A percentile compares a stretch with the other conserved stretches of the same genome.
phyloP scores from a whole-genome alignment of 495 filamentous ascomycete species.

The Cercophora scortea region DNA sequence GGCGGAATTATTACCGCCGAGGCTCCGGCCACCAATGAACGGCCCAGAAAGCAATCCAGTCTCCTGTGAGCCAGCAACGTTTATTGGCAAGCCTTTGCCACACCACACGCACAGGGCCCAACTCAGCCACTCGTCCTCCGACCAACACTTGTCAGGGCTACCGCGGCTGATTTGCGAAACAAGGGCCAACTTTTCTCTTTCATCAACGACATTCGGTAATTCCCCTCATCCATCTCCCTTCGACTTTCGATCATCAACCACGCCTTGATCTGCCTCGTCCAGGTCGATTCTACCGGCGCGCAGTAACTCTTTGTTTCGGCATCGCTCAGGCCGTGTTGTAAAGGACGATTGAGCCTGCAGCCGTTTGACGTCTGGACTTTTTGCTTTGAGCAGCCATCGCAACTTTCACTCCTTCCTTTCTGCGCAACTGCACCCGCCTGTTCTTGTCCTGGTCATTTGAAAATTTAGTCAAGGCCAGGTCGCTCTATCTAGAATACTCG shows the following conservation, averaged over 20 bases:
- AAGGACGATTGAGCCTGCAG: slow-evolving; percentile 8
- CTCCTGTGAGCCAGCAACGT: not conserved
- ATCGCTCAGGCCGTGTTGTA: slow-evolving; percentile 7
- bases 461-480: slow-evolving; percentile 5
- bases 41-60: not conserved
- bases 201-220: slow-evolving; percentile 13
- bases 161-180: slow-evolving; percentile 38
- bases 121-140: not conserved
- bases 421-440: slow-evolving; percentile 9
- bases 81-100: not conserved
- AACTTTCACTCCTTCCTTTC: slow-evolving; percentile 4
- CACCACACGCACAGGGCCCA: slow-evolving; percentile 11
- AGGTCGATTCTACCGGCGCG: not conserved
- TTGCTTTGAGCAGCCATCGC: slow-evolving; percentile 4
- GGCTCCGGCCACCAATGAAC: not conserved
- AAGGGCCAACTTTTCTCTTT: slow-evolving; percentile 22
- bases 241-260: slow-evolving; percentile 5
- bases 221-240: slow-evolving; percentile 2
- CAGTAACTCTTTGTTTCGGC: not conserved
- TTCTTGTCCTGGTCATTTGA: slow-evolving; percentile 15
- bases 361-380: slow-evolving; percentile 2
- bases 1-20: not conserved
- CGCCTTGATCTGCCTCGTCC: not conserved
- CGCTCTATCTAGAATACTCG: slow-evolving; percentile 13
- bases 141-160: slow-evolving; percentile 16